Percentiles rank a stretch among this genome's conserved stretches.
These are phyloP conservation scores for Asterella californica DNA, from an alignment of 225 moss, liverwort and hornwort species.

Conservation along the genomic window DNA sequence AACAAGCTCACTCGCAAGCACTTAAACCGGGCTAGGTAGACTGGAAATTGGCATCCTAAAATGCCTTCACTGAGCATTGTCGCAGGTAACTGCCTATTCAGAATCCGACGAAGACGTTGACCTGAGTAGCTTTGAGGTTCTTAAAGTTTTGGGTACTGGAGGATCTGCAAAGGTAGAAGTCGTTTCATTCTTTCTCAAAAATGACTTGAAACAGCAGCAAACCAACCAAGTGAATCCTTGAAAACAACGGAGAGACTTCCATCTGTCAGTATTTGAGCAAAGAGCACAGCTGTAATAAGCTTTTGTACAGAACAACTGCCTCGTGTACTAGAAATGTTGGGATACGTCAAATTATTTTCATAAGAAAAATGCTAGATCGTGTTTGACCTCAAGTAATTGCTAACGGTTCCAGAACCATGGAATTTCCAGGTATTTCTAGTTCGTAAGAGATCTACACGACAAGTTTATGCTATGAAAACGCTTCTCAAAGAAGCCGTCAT, in stretches of 20 bases:
- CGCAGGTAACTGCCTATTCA: constrained; percentile 6
- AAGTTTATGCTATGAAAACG: constrained; percentile 12
- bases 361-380: background rate
- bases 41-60: too few relatives aligned
- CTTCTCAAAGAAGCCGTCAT: constrained; percentile 12
- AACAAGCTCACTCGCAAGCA: too few relatives aligned
- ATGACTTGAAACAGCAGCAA: background rate
- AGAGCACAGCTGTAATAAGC: too few relatives aligned
- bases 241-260: too few relatives aligned
- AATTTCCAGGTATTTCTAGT: constrained; percentile 13
- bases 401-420: background rate
- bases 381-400: background rate
- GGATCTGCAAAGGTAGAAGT: constrained; percentile 10
- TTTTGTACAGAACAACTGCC: too few relatives aligned
- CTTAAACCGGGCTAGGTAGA: too few relatives aligned
- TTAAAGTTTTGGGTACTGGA: constrained; percentile 17
- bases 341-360: background rate
- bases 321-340: too few relatives aligned
- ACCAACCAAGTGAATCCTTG: too few relatives aligned
- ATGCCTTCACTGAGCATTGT: background rate
- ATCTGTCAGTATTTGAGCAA: too few relatives aligned
- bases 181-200: background rate
- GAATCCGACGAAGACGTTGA: constrained; percentile 20
- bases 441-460: constrained; percentile 1
- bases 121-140: constrained; percentile 17